Evolutionary conservation across 805 yeast species (phyloP).

Genomic region (Wickerhamiella cacticola): DNA sequence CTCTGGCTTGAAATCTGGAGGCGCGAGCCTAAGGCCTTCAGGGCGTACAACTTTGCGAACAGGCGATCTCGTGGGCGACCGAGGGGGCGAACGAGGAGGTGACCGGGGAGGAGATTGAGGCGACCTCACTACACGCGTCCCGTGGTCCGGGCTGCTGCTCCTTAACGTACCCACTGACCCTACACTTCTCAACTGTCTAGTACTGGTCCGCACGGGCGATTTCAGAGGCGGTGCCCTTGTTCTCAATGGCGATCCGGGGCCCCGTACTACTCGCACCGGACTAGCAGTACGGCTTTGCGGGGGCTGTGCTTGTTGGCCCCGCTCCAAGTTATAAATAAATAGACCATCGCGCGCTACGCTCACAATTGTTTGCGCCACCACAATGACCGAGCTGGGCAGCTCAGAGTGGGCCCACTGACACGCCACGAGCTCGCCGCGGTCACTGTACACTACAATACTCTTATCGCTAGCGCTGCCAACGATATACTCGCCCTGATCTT

Average conservation of each 20-base stretch:
- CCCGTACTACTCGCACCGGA: slow-evolving; percentile 9
- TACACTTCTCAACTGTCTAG: neutral
- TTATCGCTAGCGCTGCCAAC: slow-evolving; percentile 39
- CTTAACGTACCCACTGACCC: neutral
- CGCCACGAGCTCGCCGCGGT: slow-evolving; percentile 33
- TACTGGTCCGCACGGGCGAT: neutral
- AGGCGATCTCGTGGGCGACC: too few relatives aligned
- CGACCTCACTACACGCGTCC: neutral
- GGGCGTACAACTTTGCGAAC: too few relatives aligned
- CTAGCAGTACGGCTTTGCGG: slow-evolving; percentile 4
- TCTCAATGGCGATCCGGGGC: slow-evolving; percentile 6
- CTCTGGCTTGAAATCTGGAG: neutral
- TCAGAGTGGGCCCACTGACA: slow-evolving; percentile 53
- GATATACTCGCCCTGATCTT: slow-evolving; percentile 14
- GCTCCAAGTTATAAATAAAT: slow-evolving; percentile 10
- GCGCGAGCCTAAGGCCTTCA: neutral
- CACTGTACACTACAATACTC: slow-evolving; percentile 40
- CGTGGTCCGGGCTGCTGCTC: neutral
- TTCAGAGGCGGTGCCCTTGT: neutral
- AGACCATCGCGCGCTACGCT: slow-evolving; percentile 18
- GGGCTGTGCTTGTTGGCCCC: neutral
- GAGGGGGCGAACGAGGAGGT: neutral
- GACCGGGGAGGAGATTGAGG: neutral
- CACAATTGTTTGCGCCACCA: slow-evolving; percentile 9
- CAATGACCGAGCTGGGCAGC: slow-evolving; percentile 34